phyloP scores from a whole-genome alignment of 768 basidiomycete genomes.

The Leucogyrophana mollusca region DNA sequence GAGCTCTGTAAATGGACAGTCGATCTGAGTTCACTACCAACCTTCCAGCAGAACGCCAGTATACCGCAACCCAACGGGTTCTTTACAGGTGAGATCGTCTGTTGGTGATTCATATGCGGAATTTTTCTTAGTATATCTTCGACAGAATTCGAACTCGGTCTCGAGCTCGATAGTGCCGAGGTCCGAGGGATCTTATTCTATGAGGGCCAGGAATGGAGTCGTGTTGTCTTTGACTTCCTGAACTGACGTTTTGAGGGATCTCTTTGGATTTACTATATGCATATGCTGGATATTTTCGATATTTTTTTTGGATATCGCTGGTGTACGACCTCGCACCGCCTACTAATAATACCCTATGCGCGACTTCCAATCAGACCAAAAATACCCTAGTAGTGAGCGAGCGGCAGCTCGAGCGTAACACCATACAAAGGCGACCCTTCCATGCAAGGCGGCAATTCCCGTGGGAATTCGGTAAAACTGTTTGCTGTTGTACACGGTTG shows the following conservation, averaged over 20 bases:
- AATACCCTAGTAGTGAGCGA: background rate
- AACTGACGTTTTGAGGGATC: constrained; percentile 18
- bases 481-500: background rate
- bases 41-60: constrained; percentile 72
- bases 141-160: constrained; percentile 78
- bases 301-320: background rate
- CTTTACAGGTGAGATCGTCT: constrained; percentile 79
- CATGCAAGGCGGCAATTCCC: background rate
- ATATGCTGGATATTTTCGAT: background rate
- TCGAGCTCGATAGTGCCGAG: constrained; percentile 85
- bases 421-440: background rate
- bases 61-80: constrained; percentile 60
- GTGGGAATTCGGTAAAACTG: constrained; percentile 8
- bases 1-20: constrained; percentile 89
- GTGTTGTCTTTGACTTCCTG: constrained; percentile 61
- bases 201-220: constrained; percentile 79
- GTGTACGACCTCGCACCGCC: background rate
- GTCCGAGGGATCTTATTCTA: constrained; percentile 79
- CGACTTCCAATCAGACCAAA: background rate
- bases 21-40: constrained; percentile 73
- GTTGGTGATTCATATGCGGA: constrained; percentile 5
- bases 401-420: background rate
- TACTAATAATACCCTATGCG: background rate
- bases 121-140: background rate
- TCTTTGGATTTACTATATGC: too few species aligned